Conservation (phyloP, 208 protist genomes). For the Leishmania gerbilli region DNA sequence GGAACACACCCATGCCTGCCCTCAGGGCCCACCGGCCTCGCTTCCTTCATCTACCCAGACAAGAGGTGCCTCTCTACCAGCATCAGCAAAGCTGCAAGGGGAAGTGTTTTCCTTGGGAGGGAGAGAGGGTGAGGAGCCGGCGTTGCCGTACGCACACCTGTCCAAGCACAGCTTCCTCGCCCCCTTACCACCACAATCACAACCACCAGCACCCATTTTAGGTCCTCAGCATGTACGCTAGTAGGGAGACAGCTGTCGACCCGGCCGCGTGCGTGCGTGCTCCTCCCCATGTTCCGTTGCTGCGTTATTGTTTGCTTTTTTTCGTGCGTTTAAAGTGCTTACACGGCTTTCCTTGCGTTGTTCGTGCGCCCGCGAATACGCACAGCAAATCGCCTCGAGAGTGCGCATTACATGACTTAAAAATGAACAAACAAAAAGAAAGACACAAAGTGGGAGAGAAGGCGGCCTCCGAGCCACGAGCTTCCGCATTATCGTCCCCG, state of each 20-base stretch:
- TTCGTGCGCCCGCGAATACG: background rate
- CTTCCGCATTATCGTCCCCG: background rate
- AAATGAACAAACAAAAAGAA: background rate
- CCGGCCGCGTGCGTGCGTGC: background rate
- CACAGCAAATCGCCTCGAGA: constrained; percentile 2
- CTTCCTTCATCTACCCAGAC: too few relatives aligned
- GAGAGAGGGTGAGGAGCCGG: background rate
- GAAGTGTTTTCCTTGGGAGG: background rate
- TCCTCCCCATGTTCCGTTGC: background rate
- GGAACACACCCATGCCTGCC: background rate
- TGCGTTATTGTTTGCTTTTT: background rate
- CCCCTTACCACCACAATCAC: background rate
- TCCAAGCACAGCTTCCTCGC: background rate
- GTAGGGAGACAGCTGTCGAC: background rate
- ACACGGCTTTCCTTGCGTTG: background rate
- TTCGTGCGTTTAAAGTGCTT: background rate
- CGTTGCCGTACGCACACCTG: background rate
- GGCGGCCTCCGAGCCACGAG: background rate
- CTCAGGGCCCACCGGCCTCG: background rate
- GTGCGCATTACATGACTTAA: constrained; percentile 9
- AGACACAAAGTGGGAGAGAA: background rate
- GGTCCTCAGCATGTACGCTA: background rate
- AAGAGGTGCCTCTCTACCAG: background rate
- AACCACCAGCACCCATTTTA: background rate
- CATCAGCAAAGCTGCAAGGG: background rate